Conservation (phyloP, 495 filamentous ascomycete species). For the Immersiella caudata region DNA sequence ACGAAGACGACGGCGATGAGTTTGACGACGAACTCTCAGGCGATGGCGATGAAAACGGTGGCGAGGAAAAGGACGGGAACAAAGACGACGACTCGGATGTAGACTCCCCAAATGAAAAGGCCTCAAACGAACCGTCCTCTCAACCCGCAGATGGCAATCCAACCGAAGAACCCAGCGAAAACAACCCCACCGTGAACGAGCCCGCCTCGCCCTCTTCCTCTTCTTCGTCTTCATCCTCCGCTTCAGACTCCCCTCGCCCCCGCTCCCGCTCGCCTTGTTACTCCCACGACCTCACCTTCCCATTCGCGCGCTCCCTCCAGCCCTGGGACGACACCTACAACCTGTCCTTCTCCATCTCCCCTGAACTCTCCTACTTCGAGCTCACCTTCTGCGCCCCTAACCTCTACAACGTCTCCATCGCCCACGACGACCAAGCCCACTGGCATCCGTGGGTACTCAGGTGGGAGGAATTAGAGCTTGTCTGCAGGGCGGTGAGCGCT, state of each 20-base stretch:
- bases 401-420: not conserved
- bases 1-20: not conserved
- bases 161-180: not conserved
- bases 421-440: conserved; percentile 12
- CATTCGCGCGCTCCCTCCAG: not conserved
- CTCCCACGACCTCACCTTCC: not conserved
- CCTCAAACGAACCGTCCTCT: not conserved
- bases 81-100: not conserved
- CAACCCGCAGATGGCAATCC: not conserved
- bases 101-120: not conserved
- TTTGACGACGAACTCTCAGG: not conserved
- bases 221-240: not conserved
- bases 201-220: not conserved
- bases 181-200: not conserved
- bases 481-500: not conserved
- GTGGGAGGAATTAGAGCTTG: not conserved
- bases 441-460: not conserved
- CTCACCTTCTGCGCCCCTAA: not conserved
- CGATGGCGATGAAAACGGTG: not conserved
- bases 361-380: conserved; percentile 2
- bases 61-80: too few relatives aligned
- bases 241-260: not conserved
- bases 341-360: not conserved
- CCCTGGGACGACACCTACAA: not conserved
- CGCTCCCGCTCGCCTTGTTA: not conserved